phyloP scores from a whole-genome alignment of 129 eudicot species.

The Deinandra increscens region DNA sequence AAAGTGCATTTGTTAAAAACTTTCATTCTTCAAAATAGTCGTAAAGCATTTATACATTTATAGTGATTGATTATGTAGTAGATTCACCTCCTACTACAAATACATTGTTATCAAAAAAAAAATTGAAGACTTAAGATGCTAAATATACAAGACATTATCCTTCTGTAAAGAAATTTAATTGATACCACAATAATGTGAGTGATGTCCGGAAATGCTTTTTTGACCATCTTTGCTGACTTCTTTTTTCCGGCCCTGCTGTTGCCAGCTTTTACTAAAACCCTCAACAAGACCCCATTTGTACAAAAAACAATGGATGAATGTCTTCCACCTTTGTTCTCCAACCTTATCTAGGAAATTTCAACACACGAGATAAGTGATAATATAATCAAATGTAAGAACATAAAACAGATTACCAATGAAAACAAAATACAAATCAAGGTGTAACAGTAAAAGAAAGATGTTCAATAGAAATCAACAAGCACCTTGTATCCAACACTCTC shows the following conservation, averaged over 20 bases:
- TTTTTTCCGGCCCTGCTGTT: conserved; percentile 35
- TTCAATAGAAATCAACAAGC: not conserved
- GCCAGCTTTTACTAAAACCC: conserved; percentile 66
- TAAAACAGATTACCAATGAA: conserved; percentile 7
- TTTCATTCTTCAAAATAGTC: not conserved
- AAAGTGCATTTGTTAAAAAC: not conserved
- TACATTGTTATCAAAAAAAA: not conserved
- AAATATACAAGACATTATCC: not conserved
- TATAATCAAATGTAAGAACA: conserved; percentile 1
- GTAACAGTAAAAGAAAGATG: not conserved
- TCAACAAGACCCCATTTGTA: conserved; percentile 88
- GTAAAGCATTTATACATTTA: conserved; percentile 8
- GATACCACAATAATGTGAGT: conserved; percentile 96
- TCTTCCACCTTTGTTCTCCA: conserved; percentile 93
- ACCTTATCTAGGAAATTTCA: conserved; percentile 62
- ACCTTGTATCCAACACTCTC: conserved; percentile 97
- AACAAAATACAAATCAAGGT: conserved; percentile 1
- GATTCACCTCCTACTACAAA: not conserved
- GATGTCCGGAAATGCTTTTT: conserved; percentile 50
- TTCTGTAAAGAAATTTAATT: conserved; percentile 8
- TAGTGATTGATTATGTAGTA: conserved; percentile 11
- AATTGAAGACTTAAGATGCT: not conserved
- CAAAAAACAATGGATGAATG: conserved; percentile 88
- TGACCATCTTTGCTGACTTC: conserved; percentile 33
- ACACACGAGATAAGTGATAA: not conserved